Base-by-base conservation (phyloP, 2,329 filamentous ascomycete genomes). In the Trichothecium roseum region DNA sequence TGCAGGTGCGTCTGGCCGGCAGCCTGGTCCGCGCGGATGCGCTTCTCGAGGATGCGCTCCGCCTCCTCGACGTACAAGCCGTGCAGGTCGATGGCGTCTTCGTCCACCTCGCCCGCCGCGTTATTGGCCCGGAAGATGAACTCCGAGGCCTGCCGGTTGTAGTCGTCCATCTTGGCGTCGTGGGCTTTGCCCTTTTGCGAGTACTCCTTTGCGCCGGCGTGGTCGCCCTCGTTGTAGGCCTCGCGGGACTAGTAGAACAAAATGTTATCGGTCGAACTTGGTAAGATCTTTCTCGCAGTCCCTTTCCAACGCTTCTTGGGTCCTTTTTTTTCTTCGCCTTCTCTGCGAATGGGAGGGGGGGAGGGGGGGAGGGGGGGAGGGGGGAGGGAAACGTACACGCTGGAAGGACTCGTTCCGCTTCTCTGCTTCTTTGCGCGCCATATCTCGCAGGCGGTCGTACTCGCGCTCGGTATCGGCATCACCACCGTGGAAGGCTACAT, bases 121-220 rank as follows among this genome's bases (percentile, higher is more conserved):
- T 96, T 96, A 66, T 95, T 95, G 63, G 89, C 86, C 28, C 87
- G 81, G 66, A 98, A 95, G 55, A 96, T 96, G 59, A 75, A 94
- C 40, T 95, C 84, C 40, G 84, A 85, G 2, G 91, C 91, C 59
- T 94, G 86, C 45, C 74, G 78, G 68, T 95, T 95, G 64, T 87
- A 93, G 40, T 81, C 69, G 45, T 93, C 85, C 76, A 93, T 91
- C 55, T 81, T 74, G 39, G 77, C 74, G 29, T 81, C 87, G 57
- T 96, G 88, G 30, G 66, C 60, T 62, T 96, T 94, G 52, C 84
- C 85, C 59, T 94, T 75, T 50, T 91, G 78, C 28, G 81, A 88
- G 35, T 94, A 72, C 37, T 84, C 65, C 57, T 95, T 87, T 34
- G 91, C 91, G n/a, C 56, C 65, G 14, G 74, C 85, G 46, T 87